These are phyloP conservation scores for Aspergillus intermedius DNA, from an alignment of 2,329 filamentous ascomycete species.

Conservation along the genomic window DNA sequence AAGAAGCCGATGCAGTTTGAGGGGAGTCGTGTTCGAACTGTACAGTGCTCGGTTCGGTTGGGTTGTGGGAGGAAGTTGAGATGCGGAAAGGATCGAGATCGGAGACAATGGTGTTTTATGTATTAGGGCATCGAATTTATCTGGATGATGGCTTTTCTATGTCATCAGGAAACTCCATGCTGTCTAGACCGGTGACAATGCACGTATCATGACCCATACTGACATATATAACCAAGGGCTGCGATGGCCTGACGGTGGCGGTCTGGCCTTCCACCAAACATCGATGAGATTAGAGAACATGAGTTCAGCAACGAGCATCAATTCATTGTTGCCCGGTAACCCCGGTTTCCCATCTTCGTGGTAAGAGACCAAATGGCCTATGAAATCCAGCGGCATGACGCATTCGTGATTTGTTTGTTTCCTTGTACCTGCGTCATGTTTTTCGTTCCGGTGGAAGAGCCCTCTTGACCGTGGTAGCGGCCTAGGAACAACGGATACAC, in stretches of 20 bases:
- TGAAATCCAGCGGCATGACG: background rate
- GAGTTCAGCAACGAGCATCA: no score
- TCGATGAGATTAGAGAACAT: no score
- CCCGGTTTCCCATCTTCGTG: no score
- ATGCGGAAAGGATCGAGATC: background rate
- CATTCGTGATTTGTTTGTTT: background rate
- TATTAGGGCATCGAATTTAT: background rate
- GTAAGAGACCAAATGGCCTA: no score
- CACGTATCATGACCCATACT: background rate
- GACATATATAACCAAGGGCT: background rate
- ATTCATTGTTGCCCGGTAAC: no score
- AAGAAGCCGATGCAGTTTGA: background rate
- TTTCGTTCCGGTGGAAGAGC: background rate
- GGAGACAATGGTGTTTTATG: slow-evolving; percentile 1
- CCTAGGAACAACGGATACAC: background rate
- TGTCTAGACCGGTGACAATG: background rate
- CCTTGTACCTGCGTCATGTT: background rate
- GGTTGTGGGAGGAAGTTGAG: background rate
- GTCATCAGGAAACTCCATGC: slow-evolving; percentile 2
- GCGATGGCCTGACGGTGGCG: no score
- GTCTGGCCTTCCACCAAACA: no score
- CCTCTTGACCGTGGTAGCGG: background rate
- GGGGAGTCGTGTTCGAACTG: background rate
- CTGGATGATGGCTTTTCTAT: slow-evolving; percentile 4
- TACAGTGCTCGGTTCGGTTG: background rate